phyloP scores from a whole-genome alignment of 768 basidiomycete genomes.

The Calocybe gangraenosa region DNA sequence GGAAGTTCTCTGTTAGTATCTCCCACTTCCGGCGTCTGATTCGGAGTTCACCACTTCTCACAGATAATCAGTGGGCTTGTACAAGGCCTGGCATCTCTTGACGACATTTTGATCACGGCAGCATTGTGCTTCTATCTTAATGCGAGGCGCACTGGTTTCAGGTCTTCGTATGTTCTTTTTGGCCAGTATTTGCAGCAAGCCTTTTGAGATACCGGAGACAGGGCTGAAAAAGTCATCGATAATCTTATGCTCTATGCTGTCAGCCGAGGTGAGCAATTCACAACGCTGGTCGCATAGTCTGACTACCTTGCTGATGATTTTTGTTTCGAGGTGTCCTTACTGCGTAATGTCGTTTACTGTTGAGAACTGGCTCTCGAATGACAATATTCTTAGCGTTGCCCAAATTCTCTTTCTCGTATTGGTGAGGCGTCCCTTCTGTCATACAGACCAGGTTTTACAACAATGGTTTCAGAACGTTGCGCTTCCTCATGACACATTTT shows the following conservation, averaged over 20 bases:
- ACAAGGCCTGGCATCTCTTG: slow-evolving; percentile 7
- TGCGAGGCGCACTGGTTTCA: slow-evolving; percentile 1
- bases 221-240: slow-evolving; percentile 2
- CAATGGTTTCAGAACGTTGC: slow-evolving; percentile 3
- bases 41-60: no score
- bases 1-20: slow-evolving; percentile 4
- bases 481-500: slow-evolving; percentile 8
- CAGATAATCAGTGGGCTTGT: slow-evolving; percentile 8
- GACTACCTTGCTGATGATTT: not conserved
- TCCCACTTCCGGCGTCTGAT: no score
- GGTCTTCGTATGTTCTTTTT: not conserved
- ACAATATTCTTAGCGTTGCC: not conserved
- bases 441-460: not conserved
- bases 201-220: not conserved
- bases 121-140: slow-evolving; percentile 5
- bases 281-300: not conserved
- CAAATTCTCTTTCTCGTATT: slow-evolving; percentile 9
- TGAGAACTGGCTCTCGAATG: not conserved
- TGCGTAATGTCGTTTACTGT: not conserved
- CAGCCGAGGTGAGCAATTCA: slow-evolving; percentile 3
- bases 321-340: slow-evolving; percentile 3
- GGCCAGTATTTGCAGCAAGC: no score
- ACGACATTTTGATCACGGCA: slow-evolving; percentile 7
- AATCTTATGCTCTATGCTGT: slow-evolving; percentile 8
- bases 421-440: not conserved